These are phyloP conservation scores for Juglanconis oblonga DNA, from an alignment of 2,329 filamentous ascomycete genomes.

Conservation along the genomic window DNA sequence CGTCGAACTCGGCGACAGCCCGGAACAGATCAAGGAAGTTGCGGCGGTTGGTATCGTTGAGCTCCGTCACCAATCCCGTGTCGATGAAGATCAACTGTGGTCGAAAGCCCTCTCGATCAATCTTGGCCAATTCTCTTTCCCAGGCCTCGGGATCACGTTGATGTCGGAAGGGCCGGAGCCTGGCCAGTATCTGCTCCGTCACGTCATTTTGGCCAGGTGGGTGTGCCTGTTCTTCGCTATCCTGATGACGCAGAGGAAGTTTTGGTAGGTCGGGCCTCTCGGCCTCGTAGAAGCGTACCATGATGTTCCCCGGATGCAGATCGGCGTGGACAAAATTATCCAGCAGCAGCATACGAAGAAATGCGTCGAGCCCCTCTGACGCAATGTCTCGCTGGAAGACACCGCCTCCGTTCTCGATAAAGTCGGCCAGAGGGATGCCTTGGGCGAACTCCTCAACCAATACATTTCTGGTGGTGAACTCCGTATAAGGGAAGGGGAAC, in stretches of 20 bases:
- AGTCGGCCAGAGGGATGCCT: slow-evolving; percentile 86
- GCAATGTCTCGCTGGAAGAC: slow-evolving; percentile 93
- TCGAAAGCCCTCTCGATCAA: slow-evolving; percentile 84
- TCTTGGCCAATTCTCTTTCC: slow-evolving; percentile 68
- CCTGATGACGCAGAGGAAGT: slow-evolving; percentile 22
- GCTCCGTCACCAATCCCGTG: slow-evolving; percentile 89
- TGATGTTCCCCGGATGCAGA: slow-evolving; percentile 95
- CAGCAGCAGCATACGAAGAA: slow-evolving; percentile 91
- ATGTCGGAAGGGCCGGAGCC: slow-evolving; percentile 69
- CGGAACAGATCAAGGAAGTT: slow-evolving; percentile 98
- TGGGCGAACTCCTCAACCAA: slow-evolving; percentile 94
- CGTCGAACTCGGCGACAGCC: slow-evolving; percentile 92
- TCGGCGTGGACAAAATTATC: slow-evolving; percentile 99
- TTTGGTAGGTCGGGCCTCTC: slow-evolving; percentile 63
- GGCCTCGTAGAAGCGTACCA: slow-evolving; percentile 96
- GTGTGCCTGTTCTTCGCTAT: slow-evolving; percentile 43
- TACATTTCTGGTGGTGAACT: slow-evolving; percentile 89
- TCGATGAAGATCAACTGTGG: slow-evolving; percentile 98
- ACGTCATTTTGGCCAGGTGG: slow-evolving; percentile 52
- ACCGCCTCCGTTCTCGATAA: slow-evolving; percentile 87
- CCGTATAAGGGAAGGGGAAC: slow-evolving; percentile 92
- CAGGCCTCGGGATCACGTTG: slow-evolving; percentile 65
- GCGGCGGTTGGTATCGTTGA: slow-evolving; percentile 78
- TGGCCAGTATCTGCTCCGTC: slow-evolving; percentile 80
- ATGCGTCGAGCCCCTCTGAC: slow-evolving; percentile 90